A percentile compares a stretch with the other conserved stretches of the same genome.
phyloP scores from a whole-genome alignment of 2,329 filamentous ascomycete species.

The Mariannaea elegans region DNA sequence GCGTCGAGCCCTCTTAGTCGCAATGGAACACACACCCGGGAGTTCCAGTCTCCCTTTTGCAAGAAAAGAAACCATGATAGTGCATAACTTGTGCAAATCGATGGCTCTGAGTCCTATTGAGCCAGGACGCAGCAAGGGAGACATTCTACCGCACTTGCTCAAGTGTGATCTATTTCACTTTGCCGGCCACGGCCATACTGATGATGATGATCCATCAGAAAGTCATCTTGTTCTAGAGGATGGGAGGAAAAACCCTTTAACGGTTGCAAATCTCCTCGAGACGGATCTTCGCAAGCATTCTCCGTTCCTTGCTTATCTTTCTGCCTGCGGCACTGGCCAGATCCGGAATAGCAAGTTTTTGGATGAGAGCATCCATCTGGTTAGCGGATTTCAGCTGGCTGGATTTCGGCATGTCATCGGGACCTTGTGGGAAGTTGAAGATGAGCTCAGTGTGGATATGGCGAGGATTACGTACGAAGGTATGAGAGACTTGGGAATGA shows the following conservation, averaged over 20 bases:
- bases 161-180: neutral
- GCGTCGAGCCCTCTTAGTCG: neutral
- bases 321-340: neutral
- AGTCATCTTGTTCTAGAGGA: neutral
- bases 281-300: neutral
- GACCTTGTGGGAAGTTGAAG: neutral
- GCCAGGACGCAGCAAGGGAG: neutral
- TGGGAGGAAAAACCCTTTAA: neutral
- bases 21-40: neutral
- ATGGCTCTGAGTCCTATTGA: neutral
- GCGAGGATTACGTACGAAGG: neutral
- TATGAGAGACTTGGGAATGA: neutral
- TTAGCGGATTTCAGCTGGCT: neutral
- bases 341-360: neutral
- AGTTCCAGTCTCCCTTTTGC: neutral
- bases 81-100: neutral
- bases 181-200: neutral
- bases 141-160: neutral
- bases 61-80: neutral
- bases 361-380: neutral
- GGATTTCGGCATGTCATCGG: neutral
- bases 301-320: neutral
- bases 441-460: neutral
- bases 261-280: neutral
- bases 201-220: neutral